Evolutionary conservation across 345 rosid genomes (phyloP), one percentile per base, ranked within the genome.

Genomic region (Balakata baccata): DNA sequence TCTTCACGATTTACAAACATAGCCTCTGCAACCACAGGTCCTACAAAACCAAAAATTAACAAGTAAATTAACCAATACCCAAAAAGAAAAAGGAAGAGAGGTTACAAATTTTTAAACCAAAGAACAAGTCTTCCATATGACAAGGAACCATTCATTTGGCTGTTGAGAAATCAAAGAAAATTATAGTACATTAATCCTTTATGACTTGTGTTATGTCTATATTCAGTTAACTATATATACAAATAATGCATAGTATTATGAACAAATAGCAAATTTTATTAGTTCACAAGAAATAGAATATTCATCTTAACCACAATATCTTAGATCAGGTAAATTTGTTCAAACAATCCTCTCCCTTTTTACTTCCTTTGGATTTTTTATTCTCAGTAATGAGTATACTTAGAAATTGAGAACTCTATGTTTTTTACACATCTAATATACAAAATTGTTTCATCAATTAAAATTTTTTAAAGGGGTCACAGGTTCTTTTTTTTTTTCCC

Each of bases 11-110:
- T 92, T 49, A 92, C 85, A 87, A 94, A 92, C 89, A 84, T 95
- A 50, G 98, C 98, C 90, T 92, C 97, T 4, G 98, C 98, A 81
- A 90, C 94, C 45, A 95, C 94, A 23, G 98, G 99, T 54, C 99
- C 99, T 95, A 72, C 73, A 77, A 77, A 47, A 69, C 76, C 49
- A 79, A 61, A 22, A 34, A 66, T 76, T 59, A 43, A 5, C 68
- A 56, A 71, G 10, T 22, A 50, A 29, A 11, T 5, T 12, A 61
- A 9, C 49, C 39, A 17, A 12, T 17, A 54, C 7, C 25, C 20
- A 14, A 13, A 64, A 41, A 8, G 43, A 69, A 77, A 37, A 61
- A 63, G 16, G 6, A 18, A 16, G 11, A 0, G 52, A 45, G 52
- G 47, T 38, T 17, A 38, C 17, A 0, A 62, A 38, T 29, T 38